Evolutionary conservation across 2,329 filamentous ascomycete species (phyloP), one percentile per base, ranked within the genome.

Genomic region (Penicillium concentricum): DNA sequence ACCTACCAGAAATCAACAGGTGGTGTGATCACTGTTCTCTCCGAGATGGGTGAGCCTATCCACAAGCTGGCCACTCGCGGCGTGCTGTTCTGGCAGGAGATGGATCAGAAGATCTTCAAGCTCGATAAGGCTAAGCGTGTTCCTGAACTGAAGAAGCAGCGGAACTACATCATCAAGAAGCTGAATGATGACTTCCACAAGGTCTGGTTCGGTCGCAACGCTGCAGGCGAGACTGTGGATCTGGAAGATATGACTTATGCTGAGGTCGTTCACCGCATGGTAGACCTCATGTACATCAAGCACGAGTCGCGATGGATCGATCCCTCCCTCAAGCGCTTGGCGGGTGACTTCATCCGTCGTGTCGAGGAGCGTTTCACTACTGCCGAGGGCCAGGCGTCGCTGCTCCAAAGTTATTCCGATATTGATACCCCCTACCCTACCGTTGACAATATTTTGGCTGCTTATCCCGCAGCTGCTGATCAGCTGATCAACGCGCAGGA

Each of bases 1-100:
- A 95, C 91, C 5, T 96, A 96, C 81, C 91, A 93, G 79, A 91
- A 90, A 18, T 83, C 92, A 26, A 89, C 92, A 56, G 94, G 94
- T 68, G 94, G 94, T 73, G 87, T 99, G 61, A 93, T 99, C 68
- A 99, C 94, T 28, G 94, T 99, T 47, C 87, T 92, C 62, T 99
- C 94, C 1, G 94, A 99, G 78, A 99, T 99, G 95, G 95, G 94
- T 44, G 94, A 99, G 81, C 95, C 94, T 6, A 99, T 99, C 61
- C 94, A 99, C 82, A 99, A 99, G 81, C 85, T 99, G 58, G 95
- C 94, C 16, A 99, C 94, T 47, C 89, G 95, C 57, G 94, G 94
- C 84, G 92, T 99, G 46, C 82, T 86, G 53, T 96, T 99, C 82
- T 99, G 94, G 94, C 88, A 92, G 48, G 95, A 99, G 79, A 96